Evolutionary conservation across 257 asterid species (phyloP), one percentile per base, ranked within the genome.

Genomic region (Primulina tabacum): DNA sequence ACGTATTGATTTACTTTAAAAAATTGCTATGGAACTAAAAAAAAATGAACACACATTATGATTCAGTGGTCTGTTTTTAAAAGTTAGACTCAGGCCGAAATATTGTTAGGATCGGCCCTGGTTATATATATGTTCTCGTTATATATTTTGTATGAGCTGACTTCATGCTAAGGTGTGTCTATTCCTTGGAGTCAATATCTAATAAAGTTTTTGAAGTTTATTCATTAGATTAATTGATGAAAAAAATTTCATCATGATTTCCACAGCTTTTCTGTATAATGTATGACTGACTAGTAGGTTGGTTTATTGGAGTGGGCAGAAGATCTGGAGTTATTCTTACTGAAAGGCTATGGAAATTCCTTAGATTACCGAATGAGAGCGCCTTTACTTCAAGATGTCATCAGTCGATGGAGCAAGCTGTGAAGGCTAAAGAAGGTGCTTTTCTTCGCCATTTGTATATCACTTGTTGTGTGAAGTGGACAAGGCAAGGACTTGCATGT

Each of bases 281-380:
- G 55, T 64, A 24, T 52, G 50, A 35, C 24, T 69, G 72, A 64
- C 66, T 89, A 97, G 87, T 91, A n/a, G n/a, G n/a, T 21, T 67
- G 83, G 74, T 71, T 81, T 91, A 78, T 81, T 94, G 85, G 97
- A 91, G 85, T 94, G 97, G 97, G 63, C 97, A 28, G 97, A 94
- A 81, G 97, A 94, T 78, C 76, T 94, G 81, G 97, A 91, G 85
- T 81, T 88, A 64, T 94, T 94, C 82, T 73, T 91, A 55, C 75
- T 88, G 67, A 94, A 89, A 82, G 98, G 98, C 64, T 94, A 94
- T 74, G 99, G 98, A 72, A 87, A 91, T 82, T 78, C 97, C 37
- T 78, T 94, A 69, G 91, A 94, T 76, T 91, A 94, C 75, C 86
- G 79, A 65, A 94, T 94, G 99, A 97, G 99, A 70, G 96, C 88